Base-by-base conservation (phyloP, 2,329 filamentous ascomycete genomes). In the Hypomyces rosellus region DNA sequence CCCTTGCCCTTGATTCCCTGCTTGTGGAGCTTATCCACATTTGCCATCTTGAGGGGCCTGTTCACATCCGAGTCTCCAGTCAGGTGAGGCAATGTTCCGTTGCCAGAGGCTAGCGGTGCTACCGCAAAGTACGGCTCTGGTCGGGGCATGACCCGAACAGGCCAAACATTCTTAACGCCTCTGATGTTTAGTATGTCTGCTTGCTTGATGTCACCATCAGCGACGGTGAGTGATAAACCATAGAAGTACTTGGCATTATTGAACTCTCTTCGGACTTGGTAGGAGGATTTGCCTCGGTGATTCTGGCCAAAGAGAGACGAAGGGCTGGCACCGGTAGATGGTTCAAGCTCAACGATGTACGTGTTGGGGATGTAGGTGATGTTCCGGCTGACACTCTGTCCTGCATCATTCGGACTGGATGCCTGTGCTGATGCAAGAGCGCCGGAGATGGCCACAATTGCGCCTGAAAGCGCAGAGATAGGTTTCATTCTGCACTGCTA, bases 311-410 rank as follows among this genome's bases (percentile, higher is more conserved):
- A 50, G 25, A 41, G 43, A 44, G 48, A 37, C 46, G 48, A 4
- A 39, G 30, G 2, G n/a, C 38, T 1, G 43, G 43, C 36, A 25
- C 34, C 37, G 12, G 46, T 41, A 11, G 40, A 30, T 14, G 37
- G 20, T 11, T 50, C 36, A n/a, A 1, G 69, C 70, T 30, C 25
- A 30, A 30, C 25, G 8, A 30, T 30, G 25, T 30, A 30, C 25
- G 25, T 30, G 25, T 30, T 30, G 25, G 25, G 25, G 9, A 30
- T 30, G 9, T 30, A 30, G 9, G 25, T 30, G 9, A 30, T 30
- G 25, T 30, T 30, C 25, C 8, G 25, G 25, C 25, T 11, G 4
- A 30, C 25, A 30, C 25, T 6, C 2, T 30, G 3, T 11, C 25
- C 25, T 5, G 25, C 25, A 30, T 30, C 25, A 30, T 30, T 30